Conservation (phyloP, 495 filamentous ascomycete genomes). For the Penicillium subrubescens region DNA sequence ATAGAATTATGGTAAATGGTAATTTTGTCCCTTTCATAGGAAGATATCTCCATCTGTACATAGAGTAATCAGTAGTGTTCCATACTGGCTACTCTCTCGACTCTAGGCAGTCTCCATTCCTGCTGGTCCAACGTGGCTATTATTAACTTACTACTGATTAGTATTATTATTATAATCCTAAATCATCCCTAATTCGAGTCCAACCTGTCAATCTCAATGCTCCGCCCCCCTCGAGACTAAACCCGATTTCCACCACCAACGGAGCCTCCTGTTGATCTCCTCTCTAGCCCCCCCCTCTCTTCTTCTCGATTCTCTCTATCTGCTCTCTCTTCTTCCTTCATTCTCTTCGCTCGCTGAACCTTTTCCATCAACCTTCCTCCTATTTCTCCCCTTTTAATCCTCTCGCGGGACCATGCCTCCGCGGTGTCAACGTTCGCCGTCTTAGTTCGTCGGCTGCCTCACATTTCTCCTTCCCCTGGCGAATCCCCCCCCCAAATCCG, state of each 20-base stretch:
- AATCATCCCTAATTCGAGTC: background rate
- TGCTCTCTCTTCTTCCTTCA: slow-evolving; percentile 22
- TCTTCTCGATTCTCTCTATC: slow-evolving; percentile 18
- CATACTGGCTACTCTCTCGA: background rate
- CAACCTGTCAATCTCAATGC: slow-evolving; percentile 12
- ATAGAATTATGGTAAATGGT: background rate
- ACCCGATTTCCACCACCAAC: slow-evolving; percentile 24
- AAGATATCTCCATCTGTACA: background rate
- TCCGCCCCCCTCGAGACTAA: slow-evolving; percentile 29
- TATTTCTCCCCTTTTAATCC: slow-evolving; percentile 3
- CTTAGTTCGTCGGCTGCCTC: slow-evolving; percentile 35
- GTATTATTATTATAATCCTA: background rate
- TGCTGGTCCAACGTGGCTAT: background rate
- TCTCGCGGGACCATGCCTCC: slow-evolving; percentile 40
- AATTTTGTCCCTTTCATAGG: background rate
- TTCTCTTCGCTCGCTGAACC: slow-evolving; percentile 19
- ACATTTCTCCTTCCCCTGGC: slow-evolving; percentile 13
- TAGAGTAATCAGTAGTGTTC: background rate
- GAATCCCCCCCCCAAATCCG: slow-evolving; percentile 14
- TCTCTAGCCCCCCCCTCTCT: slow-evolving; percentile 21
- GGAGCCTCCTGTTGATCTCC: slow-evolving; percentile 30
- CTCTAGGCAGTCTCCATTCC: background rate
- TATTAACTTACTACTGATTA: background rate
- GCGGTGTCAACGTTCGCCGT: slow-evolving; percentile 37
- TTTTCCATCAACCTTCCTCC: slow-evolving; percentile 4